A percentile compares a stretch with the other conserved stretches of the same genome.
These are phyloP conservation scores for Pythium periplocum DNA, from an alignment of 352 stramenopile species.

Conservation along the genomic window DNA sequence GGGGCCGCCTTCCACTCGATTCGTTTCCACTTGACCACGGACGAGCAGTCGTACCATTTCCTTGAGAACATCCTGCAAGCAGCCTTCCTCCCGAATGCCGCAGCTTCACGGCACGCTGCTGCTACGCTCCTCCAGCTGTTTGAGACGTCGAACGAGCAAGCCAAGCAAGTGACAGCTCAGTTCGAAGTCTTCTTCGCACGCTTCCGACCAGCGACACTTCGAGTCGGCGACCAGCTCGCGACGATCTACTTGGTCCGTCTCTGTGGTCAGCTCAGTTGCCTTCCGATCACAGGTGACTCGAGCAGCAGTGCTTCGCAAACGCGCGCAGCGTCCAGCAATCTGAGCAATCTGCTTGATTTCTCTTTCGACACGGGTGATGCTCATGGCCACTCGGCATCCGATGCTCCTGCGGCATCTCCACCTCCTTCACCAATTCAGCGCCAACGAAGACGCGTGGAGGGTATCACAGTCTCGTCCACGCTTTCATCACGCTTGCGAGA, in stretches of 20 bases:
- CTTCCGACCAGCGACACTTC: conserved; percentile 37
- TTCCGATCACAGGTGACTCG: conserved; percentile 16
- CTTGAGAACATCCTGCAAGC: conserved; percentile 54
- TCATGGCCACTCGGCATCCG: not conserved
- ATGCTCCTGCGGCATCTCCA: conserved; percentile 14
- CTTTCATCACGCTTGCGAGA: conserved; percentile 42
- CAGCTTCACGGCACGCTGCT: conserved; percentile 52
- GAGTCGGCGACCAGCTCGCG: conserved; percentile 49
- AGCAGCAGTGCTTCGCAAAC: not conserved
- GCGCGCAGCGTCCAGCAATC: conserved; percentile 2
- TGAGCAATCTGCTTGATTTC: conserved; percentile 46
- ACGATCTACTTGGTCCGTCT: conserved; percentile 64
- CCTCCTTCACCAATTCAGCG: conserved; percentile 23
- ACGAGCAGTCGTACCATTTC: conserved; percentile 23
- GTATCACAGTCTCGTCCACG: conserved; percentile 30
- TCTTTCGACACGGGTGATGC: conserved; percentile 26
- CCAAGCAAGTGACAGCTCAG: conserved; percentile 32
- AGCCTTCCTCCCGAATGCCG: conserved; percentile 39
- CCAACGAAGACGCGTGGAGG: conserved; percentile 34
- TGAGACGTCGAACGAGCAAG: conserved; percentile 28
- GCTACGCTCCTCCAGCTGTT: conserved; percentile 51
- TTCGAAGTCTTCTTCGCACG: conserved; percentile 52
- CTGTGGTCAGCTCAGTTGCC: conserved; percentile 48
- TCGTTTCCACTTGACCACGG: conserved; percentile 37
- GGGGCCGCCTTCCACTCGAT: conserved; percentile 46